phyloP scores from a whole-genome alignment of 2,329 filamentous ascomycete genomes.

The Claviceps spartinae region DNA sequence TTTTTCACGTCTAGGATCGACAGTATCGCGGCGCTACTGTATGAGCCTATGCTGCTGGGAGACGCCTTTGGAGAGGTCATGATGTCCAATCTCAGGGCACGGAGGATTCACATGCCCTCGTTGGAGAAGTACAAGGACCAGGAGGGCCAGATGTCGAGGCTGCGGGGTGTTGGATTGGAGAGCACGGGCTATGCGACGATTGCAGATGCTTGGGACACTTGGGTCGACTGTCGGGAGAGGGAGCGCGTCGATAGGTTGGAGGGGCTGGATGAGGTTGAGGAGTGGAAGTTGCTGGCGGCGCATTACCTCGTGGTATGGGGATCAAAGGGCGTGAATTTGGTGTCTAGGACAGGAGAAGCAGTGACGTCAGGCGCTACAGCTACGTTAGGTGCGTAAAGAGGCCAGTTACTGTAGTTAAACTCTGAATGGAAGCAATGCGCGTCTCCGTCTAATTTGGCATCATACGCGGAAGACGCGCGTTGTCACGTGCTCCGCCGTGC shows the following conservation, averaged over 20 bases:
- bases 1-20: constrained; percentile 45
- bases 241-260: constrained; percentile 67
- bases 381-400: too few species aligned
- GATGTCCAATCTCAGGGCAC: constrained; percentile 73
- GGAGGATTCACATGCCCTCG: constrained; percentile 76
- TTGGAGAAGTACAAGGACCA: constrained; percentile 58
- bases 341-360: background rate
- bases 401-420: too few species aligned
- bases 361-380: too few species aligned
- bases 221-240: constrained; percentile 60
- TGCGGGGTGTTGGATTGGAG: constrained; percentile 53
- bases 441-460: too few species aligned
- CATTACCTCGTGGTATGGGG: constrained; percentile 92
- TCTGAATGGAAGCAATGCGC: too few species aligned
- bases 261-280: constrained; percentile 88
- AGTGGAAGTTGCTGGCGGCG: constrained; percentile 73
- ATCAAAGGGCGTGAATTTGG: constrained; percentile 38
- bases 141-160: constrained; percentile 51
- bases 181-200: constrained; percentile 30
- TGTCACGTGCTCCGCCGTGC: background rate
- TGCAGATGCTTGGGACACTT: constrained; percentile 56
- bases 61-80: constrained; percentile 87
- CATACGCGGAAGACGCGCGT: background rate
- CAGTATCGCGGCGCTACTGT: constrained; percentile 52
- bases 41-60: constrained; percentile 75